Base-by-base conservation (phyloP, 2,329 filamentous ascomycete genomes). In the Paraphoma sp. region DNA sequence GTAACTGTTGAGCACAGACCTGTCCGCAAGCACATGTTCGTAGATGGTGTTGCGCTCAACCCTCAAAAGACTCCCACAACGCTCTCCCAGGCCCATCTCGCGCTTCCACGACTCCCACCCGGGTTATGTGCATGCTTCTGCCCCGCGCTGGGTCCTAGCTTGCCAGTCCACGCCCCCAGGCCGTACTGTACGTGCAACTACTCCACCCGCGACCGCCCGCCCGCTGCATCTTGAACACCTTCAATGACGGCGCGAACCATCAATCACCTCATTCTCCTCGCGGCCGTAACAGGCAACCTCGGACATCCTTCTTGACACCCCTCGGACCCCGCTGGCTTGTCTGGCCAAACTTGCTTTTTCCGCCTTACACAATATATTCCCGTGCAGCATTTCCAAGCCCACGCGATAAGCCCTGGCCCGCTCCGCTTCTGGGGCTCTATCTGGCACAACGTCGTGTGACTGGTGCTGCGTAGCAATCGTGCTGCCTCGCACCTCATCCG, bases 181-280 rank as follows among this genome's bases (percentile, higher is more conserved):
- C 56, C 49, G 36, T 50, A 59, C 56, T 48, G 36, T 50, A 59
- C 54, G 63, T 65, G 57, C 46, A 23, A 23, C 54, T 36, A 17
- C 57, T 53, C 63, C 65, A 53, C 60, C 53, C 45, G 55, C 49
- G 40, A 33, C 33, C 33, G 47, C 40, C 62, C 49, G 45, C 48
- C 49, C 51, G 43, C 56, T 46, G 42, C 56, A 55, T 50, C 48
- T 33, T 48, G 41, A 54, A 60, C 62, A 61, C 63, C 67, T 71
- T 76, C 75, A 78, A 78, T 78, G 76, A 78, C 76, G 65, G 72
- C 74, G 67, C 73, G 73, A 67, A 76, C 69, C 68, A 76, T 76
- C 64, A 68, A 74, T 68, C 74, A 78, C 63, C 75, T 78, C 67
- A 75, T 79, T 46, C 76, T 78, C 62, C 75, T 78, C 67, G 65